These are phyloP conservation scores for Dipteronia sinensis DNA, from an alignment of 345 rosid species.

Conservation along the genomic window DNA sequence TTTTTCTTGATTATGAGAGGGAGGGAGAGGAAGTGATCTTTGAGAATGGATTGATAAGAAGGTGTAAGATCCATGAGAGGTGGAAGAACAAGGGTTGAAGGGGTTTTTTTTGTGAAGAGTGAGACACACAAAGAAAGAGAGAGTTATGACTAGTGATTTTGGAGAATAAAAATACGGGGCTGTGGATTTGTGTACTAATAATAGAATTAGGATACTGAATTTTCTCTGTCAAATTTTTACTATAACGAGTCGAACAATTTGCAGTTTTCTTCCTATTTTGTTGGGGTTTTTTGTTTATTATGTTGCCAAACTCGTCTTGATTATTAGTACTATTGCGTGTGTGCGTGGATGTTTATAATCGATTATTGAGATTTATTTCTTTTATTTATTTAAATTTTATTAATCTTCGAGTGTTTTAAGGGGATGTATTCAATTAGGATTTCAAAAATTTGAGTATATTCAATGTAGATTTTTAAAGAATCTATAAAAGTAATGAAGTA, in stretches of 20 bases:
- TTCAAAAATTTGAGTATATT: no score
- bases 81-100: constrained; percentile 14
- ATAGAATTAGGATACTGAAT: not conserved
- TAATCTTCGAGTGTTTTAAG: no score
- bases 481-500: no score
- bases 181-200: not conserved
- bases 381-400: no score
- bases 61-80: constrained; percentile 41
- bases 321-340: no score
- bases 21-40: constrained; percentile 19
- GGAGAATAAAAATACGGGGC: no score
- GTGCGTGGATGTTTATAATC: no score
- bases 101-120: constrained; percentile 16
- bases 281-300: not conserved
- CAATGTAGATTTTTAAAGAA: no score
- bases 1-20: constrained; percentile 41
- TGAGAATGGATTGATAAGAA: constrained; percentile 16
- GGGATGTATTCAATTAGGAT: no score
- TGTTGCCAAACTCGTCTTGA: no score
- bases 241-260: not conserved
- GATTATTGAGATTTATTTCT: no score
- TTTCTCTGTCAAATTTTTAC: not conserved
- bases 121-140: not conserved
- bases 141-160: not conserved
- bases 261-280: not conserved